These are phyloP conservation scores for Cardamine resedifolia DNA, from an alignment of 345 rosid genomes.

Conservation along the genomic window DNA sequence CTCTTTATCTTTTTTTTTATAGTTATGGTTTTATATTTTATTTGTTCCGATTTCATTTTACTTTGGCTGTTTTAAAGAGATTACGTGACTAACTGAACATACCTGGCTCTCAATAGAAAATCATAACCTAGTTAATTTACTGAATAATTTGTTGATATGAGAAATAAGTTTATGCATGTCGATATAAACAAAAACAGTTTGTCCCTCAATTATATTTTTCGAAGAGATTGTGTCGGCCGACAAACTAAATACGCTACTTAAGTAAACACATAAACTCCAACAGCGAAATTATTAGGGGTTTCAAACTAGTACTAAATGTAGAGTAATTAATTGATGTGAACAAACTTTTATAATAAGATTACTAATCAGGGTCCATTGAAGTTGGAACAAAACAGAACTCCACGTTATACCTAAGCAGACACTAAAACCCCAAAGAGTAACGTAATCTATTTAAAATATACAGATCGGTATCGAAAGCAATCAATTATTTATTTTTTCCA, in stretches of 20 bases:
- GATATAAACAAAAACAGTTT: constrained; percentile 10
- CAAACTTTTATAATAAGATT: background rate
- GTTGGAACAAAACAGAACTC: constrained; percentile 4
- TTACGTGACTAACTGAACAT: background rate
- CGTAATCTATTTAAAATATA: background rate
- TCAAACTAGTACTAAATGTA: background rate
- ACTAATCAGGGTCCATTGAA: background rate
- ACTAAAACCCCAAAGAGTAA: background rate
- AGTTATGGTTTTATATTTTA: background rate
- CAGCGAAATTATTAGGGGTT: background rate
- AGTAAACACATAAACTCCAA: background rate
- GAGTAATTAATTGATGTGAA: background rate
- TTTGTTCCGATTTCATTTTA: background rate
- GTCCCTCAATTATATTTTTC: constrained; percentile 12
- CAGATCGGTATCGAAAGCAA: background rate
- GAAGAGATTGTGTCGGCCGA: constrained; percentile 30
- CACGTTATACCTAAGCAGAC: constrained; percentile 1
- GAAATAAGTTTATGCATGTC: background rate
- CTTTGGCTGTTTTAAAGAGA: background rate
- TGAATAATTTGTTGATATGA: background rate
- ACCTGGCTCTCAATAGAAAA: background rate
- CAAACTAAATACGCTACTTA: constrained; percentile 17
- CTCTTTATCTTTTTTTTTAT: background rate
- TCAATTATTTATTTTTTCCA: background rate
- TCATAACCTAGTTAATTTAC: background rate